These are phyloP conservation scores for Phlebiopsis gigantea DNA, from an alignment of 768 basidiomycete genomes.

Conservation along the genomic window DNA sequence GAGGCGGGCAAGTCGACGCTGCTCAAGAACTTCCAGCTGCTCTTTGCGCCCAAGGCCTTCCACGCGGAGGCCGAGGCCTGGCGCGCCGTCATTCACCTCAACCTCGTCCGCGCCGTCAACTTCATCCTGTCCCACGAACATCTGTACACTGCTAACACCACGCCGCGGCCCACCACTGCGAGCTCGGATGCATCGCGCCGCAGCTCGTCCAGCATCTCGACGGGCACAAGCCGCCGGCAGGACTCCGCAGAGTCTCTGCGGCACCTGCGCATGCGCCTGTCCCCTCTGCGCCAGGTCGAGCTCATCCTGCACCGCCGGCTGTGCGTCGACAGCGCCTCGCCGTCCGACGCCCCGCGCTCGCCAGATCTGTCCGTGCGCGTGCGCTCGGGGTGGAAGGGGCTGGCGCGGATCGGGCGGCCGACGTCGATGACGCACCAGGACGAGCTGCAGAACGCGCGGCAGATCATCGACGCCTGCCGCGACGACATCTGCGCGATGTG, in stretches of 20 bases:
- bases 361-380: constrained; percentile 46
- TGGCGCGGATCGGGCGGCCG: constrained; percentile 30
- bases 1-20: constrained; percentile 67
- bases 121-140: constrained; percentile 31
- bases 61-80: constrained; percentile 51
- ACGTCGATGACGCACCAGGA: constrained; percentile 17
- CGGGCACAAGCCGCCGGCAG: constrained; percentile 10
- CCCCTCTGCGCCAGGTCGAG: constrained; percentile 53
- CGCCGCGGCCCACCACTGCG: background rate
- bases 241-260: constrained; percentile 30
- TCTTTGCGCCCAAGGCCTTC: constrained; percentile 56
- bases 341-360: constrained; percentile 20
- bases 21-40: constrained; percentile 61
- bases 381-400: constrained; percentile 42
- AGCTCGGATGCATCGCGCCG: background rate
- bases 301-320: constrained; percentile 40
- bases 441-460: constrained; percentile 36
- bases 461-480: constrained; percentile 47
- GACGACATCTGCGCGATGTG: constrained; percentile 53
- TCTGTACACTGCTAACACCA: constrained; percentile 26
- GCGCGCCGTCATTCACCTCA: constrained; percentile 64
- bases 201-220: constrained; percentile 13
- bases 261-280: constrained; percentile 43
- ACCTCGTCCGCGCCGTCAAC: constrained; percentile 53
- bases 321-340: constrained; percentile 25